Conservation (phyloP, 1,139 yeast genomes). For the Sugiyamaella xylanicola region DNA sequence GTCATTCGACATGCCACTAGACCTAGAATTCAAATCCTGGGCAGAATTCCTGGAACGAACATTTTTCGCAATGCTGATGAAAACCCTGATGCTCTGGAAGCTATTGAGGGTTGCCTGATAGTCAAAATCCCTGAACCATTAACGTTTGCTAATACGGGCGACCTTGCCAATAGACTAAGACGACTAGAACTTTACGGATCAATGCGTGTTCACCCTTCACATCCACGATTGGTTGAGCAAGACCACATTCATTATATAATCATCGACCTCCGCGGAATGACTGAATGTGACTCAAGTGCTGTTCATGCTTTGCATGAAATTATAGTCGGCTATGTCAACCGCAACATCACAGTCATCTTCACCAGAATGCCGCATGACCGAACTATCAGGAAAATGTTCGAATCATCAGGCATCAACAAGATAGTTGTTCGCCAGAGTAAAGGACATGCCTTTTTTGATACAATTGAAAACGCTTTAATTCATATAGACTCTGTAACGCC, state of each 20-base stretch:
- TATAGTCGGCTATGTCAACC: conserved; percentile 52
- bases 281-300: conserved; percentile 84
- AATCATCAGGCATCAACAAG: conserved; percentile 42
- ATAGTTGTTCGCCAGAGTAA: conserved; percentile 36
- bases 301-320: conserved; percentile 71
- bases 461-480: conserved; percentile 44
- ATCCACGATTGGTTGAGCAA: conserved; percentile 56
- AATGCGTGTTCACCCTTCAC: conserved; percentile 79
- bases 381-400: conserved; percentile 45
- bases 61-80: conserved; percentile 76
- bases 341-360: conserved; percentile 64
- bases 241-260: conserved; percentile 67
- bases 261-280: conserved; percentile 85
- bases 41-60: conserved; percentile 76
- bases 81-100: conserved; percentile 50
- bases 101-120: conserved; percentile 81
- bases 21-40: conserved; percentile 87
- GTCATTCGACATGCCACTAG: conserved; percentile 83
- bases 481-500: conserved; percentile 29
- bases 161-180: conserved; percentile 69
- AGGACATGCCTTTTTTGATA: conserved; percentile 37
- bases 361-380: conserved; percentile 59
- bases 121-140: conserved; percentile 91
- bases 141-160: conserved; percentile 88
- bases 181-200: conserved; percentile 87